phyloP scores from a whole-genome alignment of 768 basidiomycete genomes.

The Collybia mongolica region DNA sequence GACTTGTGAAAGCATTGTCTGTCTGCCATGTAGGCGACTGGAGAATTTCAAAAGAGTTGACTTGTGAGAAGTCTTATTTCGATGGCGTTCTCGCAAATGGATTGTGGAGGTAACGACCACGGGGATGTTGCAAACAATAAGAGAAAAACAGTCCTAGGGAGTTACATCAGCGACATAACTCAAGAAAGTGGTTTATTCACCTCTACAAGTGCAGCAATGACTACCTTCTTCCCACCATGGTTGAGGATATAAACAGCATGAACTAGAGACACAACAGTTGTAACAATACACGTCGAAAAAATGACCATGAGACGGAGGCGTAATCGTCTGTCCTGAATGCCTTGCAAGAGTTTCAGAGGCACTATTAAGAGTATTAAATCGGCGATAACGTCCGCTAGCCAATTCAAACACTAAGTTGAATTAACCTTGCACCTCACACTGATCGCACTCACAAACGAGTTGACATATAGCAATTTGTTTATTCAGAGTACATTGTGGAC shows the following conservation, averaged over 20 bases:
- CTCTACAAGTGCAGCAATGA: slow-evolving; percentile 42
- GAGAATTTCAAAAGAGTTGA: too few relatives aligned
- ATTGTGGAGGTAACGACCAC: slow-evolving; percentile 28
- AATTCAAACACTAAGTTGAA: background rate
- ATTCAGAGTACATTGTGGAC: slow-evolving; percentile 41
- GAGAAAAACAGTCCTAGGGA: slow-evolving; percentile 28
- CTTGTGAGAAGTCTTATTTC: too few relatives aligned
- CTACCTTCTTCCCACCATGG: slow-evolving; percentile 19
- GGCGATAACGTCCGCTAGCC: slow-evolving; percentile 28
- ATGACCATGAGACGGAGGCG: slow-evolving; percentile 44
- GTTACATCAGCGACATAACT: background rate
- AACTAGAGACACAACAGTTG: slow-evolving; percentile 41
- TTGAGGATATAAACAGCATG: slow-evolving; percentile 40
- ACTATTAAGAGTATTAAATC: slow-evolving; percentile 42
- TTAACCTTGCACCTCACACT: too few relatives aligned
- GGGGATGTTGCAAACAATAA: slow-evolving; percentile 37
- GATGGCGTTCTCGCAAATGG: slow-evolving; percentile 9
- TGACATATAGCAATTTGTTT: slow-evolving; percentile 48
- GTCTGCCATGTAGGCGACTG: too few relatives aligned
- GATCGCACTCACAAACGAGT: slow-evolving; percentile 41
- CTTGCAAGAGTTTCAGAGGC: slow-evolving; percentile 42
- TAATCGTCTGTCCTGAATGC: slow-evolving; percentile 32
- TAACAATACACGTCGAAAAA: slow-evolving; percentile 53
- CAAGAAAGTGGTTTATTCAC: slow-evolving; percentile 15
- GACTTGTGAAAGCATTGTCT: too few relatives aligned